Evolutionary conservation across 352 stramenopile genomes (phyloP), one percentile per base, ranked within the genome.

Genomic region (Phytophthora podocarpi): DNA sequence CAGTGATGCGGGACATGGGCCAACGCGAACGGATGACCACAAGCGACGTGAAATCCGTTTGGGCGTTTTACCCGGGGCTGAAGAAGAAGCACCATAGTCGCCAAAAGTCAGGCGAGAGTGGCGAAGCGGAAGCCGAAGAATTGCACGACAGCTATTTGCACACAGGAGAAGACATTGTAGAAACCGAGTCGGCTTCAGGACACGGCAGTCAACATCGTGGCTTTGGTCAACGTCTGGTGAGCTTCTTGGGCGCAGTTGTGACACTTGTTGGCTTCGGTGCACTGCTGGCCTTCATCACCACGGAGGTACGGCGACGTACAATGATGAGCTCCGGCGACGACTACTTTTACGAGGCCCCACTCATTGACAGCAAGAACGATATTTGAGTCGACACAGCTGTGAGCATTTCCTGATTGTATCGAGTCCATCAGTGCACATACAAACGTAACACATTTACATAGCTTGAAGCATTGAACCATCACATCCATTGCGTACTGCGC

Each of bases 31-130:
- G 83, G 26, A 69, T 95, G 54, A 78, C 82, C 9, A 74, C 80
- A 9, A 85, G 75, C 16, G 86, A 93, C 43, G 85, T 93, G 59
- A 81, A 92, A 50, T 80, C 80, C 5, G 79, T 93, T 13, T 92
- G 82, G 84, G 59, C 57, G 2, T 54, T 95, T 8, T 93, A 95
- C 55, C 85, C 86, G 31, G 47, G 41, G 18, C 70, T 94, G 13
- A 70, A 70, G 42, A 82, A 76, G 43, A 64, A 84, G 37, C 40
- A 61, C n/a, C 62, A 80, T n/a, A 37, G 63, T 21, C 62, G 60
- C 20, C 65, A 79, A 27, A 70, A 74, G 49, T 57, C 64, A 15
- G 78, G 78, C 47, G 42, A 65, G 12, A 85, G 52, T 8, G 64
- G 41, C 3, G 45, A 65, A 45, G 55, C 48, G 16, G 42, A 67